phyloP scores from a whole-genome alignment of 2,329 filamentous ascomycete genomes.

The Aspergillus pseudoviridinutans region DNA sequence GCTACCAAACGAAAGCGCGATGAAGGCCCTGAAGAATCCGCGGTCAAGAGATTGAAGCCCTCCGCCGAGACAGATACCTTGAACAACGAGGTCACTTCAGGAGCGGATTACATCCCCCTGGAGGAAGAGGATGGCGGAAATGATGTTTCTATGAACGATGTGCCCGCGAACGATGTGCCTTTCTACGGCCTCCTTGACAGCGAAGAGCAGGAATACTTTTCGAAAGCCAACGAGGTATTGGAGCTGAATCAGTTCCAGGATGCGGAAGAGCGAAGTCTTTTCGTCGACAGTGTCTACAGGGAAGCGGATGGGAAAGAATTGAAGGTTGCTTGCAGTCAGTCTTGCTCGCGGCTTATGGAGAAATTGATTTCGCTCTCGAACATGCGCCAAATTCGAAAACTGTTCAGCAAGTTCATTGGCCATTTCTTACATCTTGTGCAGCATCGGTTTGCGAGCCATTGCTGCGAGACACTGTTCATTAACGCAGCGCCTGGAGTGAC shows the following conservation, averaged over 20 bases:
- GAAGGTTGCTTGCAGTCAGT: slow-evolving; percentile 93
- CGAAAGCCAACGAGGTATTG: slow-evolving; percentile 80
- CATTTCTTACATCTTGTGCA: slow-evolving; percentile 88
- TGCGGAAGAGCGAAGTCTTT: slow-evolving; percentile 65
- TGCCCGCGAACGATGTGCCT: slow-evolving; percentile 53
- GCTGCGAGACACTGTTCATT: slow-evolving; percentile 89
- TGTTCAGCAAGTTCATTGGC: slow-evolving; percentile 80
- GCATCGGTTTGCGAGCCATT: slow-evolving; percentile 95
- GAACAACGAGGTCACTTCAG: slow-evolving; percentile 17
- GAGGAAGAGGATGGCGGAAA: slow-evolving; percentile 20
- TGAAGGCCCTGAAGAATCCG: slow-evolving; percentile 27
- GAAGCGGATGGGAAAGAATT: slow-evolving; percentile 90
- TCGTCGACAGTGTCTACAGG: slow-evolving; percentile 76
- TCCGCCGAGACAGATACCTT: slow-evolving; percentile 13
- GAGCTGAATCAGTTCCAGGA: slow-evolving; percentile 83
- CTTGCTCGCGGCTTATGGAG: slow-evolving; percentile 90
- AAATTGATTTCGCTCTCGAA: slow-evolving; percentile 79
- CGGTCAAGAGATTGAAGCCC: slow-evolving; percentile 39
- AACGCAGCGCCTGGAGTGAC: slow-evolving; percentile 75
- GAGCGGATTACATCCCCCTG: slow-evolving; percentile 38
- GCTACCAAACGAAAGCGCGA: slow-evolving; percentile 37
- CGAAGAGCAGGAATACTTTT: slow-evolving; percentile 94
- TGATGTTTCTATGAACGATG: slow-evolving; percentile 18
- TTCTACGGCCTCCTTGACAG: slow-evolving; percentile 94
- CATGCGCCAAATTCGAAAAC: slow-evolving; percentile 72